Conservation (phyloP, 108 stramenopile genomes). For the Discostella stelligeroides region DNA sequence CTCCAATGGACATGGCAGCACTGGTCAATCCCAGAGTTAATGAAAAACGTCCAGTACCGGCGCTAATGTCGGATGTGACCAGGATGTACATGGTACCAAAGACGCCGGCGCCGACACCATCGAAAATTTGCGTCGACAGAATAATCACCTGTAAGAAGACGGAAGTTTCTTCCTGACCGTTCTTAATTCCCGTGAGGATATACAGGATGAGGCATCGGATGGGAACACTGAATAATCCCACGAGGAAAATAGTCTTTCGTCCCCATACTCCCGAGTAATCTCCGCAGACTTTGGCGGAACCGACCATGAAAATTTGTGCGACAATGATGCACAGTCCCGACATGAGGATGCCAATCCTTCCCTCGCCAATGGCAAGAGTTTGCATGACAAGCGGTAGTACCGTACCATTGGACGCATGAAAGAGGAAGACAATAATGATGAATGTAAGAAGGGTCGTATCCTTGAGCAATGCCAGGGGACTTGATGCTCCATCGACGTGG, state of each 20-base stretch:
- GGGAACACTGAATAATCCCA: conserved; percentile 81
- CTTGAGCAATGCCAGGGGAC: conserved; percentile 69
- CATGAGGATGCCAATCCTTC: conserved; percentile 74
- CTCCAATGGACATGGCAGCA: conserved; percentile 89
- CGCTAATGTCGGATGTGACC: conserved; percentile 86
- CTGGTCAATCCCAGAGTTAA: conserved; percentile 81
- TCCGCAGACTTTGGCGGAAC: conserved; percentile 79
- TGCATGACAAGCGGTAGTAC: conserved; percentile 90
- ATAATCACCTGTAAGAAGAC: conserved; percentile 62
- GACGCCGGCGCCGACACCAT: conserved; percentile 88
- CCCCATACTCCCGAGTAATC: conserved; percentile 81
- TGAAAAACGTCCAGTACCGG: conserved; percentile 85
- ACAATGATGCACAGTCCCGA: conserved; percentile 87
- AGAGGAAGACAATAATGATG: conserved; percentile 75
- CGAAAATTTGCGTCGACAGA: conserved; percentile 84
- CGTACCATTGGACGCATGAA: conserved; percentile 87
- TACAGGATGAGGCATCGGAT: conserved; percentile 79
- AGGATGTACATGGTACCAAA: conserved; percentile 93
- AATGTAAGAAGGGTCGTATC: conserved; percentile 82
- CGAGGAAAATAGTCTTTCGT: conserved; percentile 78
- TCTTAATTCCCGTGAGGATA: conserved; percentile 53
- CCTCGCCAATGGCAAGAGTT: conserved; percentile 80
- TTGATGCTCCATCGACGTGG: conserved; percentile 46
- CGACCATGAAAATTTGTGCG: conserved; percentile 86
- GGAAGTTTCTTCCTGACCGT: conserved; percentile 34